Evolutionary conservation across 176 grass and related monocot genomes (phyloP).

Genomic region (Carex myosuroides): DNA sequence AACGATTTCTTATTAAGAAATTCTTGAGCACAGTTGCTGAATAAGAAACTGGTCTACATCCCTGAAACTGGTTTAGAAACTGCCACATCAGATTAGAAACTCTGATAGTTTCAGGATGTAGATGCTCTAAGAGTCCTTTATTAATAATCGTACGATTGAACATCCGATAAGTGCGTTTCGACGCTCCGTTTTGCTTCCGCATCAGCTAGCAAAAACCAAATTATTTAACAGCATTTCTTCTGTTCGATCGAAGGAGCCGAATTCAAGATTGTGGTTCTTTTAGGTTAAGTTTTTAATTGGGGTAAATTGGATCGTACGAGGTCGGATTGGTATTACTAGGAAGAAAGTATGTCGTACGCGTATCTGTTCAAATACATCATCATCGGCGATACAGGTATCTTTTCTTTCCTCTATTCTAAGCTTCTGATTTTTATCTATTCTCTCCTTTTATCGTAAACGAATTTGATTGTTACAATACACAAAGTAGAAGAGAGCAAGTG

Average conservation of each 20-base stretch:
- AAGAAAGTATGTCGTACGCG: constrained; percentile 60
- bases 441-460: not conserved
- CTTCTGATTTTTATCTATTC: not conserved
- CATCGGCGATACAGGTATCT: constrained; percentile 83
- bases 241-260: too few species aligned
- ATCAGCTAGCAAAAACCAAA: not conserved
- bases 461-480: not conserved
- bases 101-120: too few species aligned
- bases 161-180: not conserved
- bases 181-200: not conserved
- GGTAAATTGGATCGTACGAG: not conserved
- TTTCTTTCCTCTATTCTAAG: not conserved
- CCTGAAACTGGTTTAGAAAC: too few species aligned
- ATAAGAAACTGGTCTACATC: too few species aligned
- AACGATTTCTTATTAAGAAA: too few species aligned
- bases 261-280: not conserved
- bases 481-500: not conserved
- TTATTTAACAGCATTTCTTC: not conserved
- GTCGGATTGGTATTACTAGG: not conserved
- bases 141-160: too few species aligned
- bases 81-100: too few species aligned
- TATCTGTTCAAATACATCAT: constrained; percentile 99
- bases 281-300: not conserved
- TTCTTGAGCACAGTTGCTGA: too few species aligned
- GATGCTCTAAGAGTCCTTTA: too few species aligned